Conservation (phyloP, 1,139 yeast genomes). For the Candida albicans region DNA sequence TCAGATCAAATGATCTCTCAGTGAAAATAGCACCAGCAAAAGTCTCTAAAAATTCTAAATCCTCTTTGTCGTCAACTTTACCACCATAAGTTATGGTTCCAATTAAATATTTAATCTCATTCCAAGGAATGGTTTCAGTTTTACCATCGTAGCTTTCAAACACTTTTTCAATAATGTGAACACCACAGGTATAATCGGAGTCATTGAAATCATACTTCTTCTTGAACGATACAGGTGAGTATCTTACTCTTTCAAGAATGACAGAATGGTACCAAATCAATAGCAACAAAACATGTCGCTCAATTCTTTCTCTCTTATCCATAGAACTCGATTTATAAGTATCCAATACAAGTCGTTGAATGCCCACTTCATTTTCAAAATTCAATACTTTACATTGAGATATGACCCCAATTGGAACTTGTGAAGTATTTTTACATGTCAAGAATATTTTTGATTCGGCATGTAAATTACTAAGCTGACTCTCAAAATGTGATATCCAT, state of each 20-base stretch:
- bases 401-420: slow-evolving; percentile 54
- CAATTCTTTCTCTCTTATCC: slow-evolving; percentile 25
- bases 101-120: slow-evolving; percentile 48
- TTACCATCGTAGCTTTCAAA: slow-evolving; percentile 33
- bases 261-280: slow-evolving; percentile 72
- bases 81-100: slow-evolving; percentile 73
- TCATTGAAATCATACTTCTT: slow-evolving; percentile 70
- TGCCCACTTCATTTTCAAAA: slow-evolving; percentile 63
- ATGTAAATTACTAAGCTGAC: slow-evolving; percentile 33
- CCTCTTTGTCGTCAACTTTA: slow-evolving; percentile 54
- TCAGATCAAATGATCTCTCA: slow-evolving; percentile 24
- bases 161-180: slow-evolving; percentile 43
- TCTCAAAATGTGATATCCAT: slow-evolving; percentile 62
- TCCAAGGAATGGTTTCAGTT: slow-evolving; percentile 50
- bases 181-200: slow-evolving; percentile 63
- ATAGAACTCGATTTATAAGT: slow-evolving; percentile 32
- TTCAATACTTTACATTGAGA: slow-evolving; percentile 52
- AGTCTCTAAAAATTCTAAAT: slow-evolving; percentile 31
- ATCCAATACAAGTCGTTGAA: slow-evolving; percentile 50
- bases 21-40: slow-evolving; percentile 30
- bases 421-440: slow-evolving; percentile 53
- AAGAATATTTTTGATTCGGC: slow-evolving; percentile 53
- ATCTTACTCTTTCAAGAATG: slow-evolving; percentile 58
- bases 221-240: slow-evolving; percentile 62
- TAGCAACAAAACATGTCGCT: slow-evolving; percentile 52